Base-by-base conservation (phyloP, 2,329 filamentous ascomycete genomes). In the Colletotrichum falcatum region DNA sequence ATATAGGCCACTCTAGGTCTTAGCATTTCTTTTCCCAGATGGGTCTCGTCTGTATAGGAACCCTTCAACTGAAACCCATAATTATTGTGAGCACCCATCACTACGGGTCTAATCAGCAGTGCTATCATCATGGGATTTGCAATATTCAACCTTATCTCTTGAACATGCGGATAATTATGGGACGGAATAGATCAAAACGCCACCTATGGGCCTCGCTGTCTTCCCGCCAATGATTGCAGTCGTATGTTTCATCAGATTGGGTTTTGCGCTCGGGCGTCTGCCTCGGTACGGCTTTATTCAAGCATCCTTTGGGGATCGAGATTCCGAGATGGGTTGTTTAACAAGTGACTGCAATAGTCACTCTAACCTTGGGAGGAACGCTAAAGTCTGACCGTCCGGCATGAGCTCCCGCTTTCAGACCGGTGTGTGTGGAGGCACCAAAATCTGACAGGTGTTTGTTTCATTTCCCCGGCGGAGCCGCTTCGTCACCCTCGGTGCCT, bases 401-500 rank as follows among this genome's bases (percentile, higher is more conserved):
- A 44, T 33, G 20, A 4, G 9, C 39, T 23, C 42, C 6, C 42
- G 20, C 18, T 46, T 20, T n/a, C n/a, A n/a, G 4, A 44, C 26
- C 30, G 26, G 4, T 7, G 42, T 26, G 37, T 59, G 55, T 59
- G 55, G 48, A 51, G 48, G 46, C 42, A 46, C 16, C 33, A 46
- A 26, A 35, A 12, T 35, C 14, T n/a, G n/a, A 26, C n/a, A n/a
- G 7, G 14, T 6, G 11, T 37, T 5, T 12, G 42, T 60, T 60
- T 48, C 30, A 26, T 49, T 48, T 49, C 9, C 7, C 5, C 14
- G 0, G n/a, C 20, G 6, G 28, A 61, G 42, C n/a, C 39, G n/a
- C 46, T 39, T 53, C 60, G 60, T 53, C 46, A 51, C 39, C 20
- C 28, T 23, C 30, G 18, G 9, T 61, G 58, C 30, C 42, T 48